These are phyloP conservation scores for Septoria linicola DNA, from an alignment of 2,329 filamentous ascomycete species.

Conservation along the genomic window DNA sequence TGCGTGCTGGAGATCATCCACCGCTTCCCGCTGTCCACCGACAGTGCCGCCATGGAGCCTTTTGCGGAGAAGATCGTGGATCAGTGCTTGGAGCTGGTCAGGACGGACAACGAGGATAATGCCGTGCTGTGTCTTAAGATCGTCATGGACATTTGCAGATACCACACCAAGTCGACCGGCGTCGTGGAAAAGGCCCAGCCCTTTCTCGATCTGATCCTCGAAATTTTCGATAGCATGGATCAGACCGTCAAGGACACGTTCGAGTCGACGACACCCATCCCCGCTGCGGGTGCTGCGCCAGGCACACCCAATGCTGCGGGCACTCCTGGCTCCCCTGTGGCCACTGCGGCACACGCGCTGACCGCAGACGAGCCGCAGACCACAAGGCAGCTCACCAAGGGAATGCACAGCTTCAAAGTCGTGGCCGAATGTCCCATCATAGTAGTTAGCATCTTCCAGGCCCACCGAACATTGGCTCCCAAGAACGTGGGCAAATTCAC, in stretches of 20 bases:
- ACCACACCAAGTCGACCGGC: slow-evolving; percentile 70
- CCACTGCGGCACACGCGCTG: slow-evolving; percentile 58
- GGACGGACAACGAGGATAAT: slow-evolving; percentile 96
- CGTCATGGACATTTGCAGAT: slow-evolving; percentile 92
- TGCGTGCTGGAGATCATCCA: slow-evolving; percentile 94
- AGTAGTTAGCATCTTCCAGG: slow-evolving; percentile 96
- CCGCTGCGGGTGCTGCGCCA: slow-evolving; percentile 57
- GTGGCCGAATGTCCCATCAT: slow-evolving; percentile 97
- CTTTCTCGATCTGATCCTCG: slow-evolving; percentile 87
- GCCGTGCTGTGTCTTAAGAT: slow-evolving; percentile 98
- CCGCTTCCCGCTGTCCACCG: slow-evolving; percentile 68
- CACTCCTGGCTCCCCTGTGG: slow-evolving; percentile 84
- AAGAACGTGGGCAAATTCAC: slow-evolving; percentile 90
- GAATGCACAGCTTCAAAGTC: slow-evolving; percentile 99
- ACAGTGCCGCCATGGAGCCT: slow-evolving; percentile 73
- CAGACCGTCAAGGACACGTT: slow-evolving; percentile 93
- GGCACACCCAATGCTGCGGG: slow-evolving; percentile 59
- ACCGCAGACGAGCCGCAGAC: slow-evolving; percentile 71
- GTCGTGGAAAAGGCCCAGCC: slow-evolving; percentile 79
- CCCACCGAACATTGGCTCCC: slow-evolving; percentile 75
- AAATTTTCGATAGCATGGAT: slow-evolving; percentile 94
- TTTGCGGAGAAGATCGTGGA: slow-evolving; percentile 89
- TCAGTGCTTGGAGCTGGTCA: slow-evolving; percentile 81
- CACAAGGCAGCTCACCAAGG: slow-evolving; percentile 76
- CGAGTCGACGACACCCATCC: slow-evolving; percentile 63